Percentiles rank a stretch among this genome's conserved stretches.
Conservation (phyloP, 2,329 filamentous ascomycete species). For the Thermochaetoides dissita region DNA sequence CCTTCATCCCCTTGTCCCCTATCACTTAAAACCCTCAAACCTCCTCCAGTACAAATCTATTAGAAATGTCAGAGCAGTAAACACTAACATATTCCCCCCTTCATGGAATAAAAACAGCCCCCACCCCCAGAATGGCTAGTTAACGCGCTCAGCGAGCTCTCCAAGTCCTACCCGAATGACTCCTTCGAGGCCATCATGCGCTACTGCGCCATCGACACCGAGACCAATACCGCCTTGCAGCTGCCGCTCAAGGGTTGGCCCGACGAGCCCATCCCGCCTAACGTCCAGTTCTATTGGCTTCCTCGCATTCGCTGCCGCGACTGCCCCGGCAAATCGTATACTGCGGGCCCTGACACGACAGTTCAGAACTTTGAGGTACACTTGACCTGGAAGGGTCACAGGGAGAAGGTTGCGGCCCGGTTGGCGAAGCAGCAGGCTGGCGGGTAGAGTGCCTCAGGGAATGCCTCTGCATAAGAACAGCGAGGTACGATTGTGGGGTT, state of each 20-base stretch:
- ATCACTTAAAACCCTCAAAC: conserved; percentile 7
- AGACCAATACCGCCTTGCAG: conserved; percentile 51
- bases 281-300: conserved; percentile 67
- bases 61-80: not conserved
- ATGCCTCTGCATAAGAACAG: too few relatives aligned
- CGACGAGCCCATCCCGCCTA: conserved; percentile 40
- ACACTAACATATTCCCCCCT: too few relatives aligned
- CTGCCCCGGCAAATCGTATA: conserved; percentile 88
- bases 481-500: too few relatives aligned
- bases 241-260: conserved; percentile 16
- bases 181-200: conserved; percentile 86
- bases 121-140: conserved; percentile 77
- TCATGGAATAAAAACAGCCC: conserved; percentile 38
- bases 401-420: conserved; percentile 47
- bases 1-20: conserved; percentile 13
- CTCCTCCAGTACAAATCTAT: conserved; percentile 7
- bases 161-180: conserved; percentile 62
- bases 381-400: conserved; percentile 70
- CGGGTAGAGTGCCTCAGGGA: too few relatives aligned
- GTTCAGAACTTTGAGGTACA: conserved; percentile 89
- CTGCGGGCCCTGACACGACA: conserved; percentile 69
- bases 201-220: conserved; percentile 64
- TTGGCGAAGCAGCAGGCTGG: not conserved
- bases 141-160: conserved; percentile 56
- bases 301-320: conserved; percentile 85